A percentile compares a stretch with the other conserved stretches of the same genome.
Evolutionary conservation across 176 grass and related monocot genomes (phyloP).

Genomic region (Cocos nucifera): DNA sequence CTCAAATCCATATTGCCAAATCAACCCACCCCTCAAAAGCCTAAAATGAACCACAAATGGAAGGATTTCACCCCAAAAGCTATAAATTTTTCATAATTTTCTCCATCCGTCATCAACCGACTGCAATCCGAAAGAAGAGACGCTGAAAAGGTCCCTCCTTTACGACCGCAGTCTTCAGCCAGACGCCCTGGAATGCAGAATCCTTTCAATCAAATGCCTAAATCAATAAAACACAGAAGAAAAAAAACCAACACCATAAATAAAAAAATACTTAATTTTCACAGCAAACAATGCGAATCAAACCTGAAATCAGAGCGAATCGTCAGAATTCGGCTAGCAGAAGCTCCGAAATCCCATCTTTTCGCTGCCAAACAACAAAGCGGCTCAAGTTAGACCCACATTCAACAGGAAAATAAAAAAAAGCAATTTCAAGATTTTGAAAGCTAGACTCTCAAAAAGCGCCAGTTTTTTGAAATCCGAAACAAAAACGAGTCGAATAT

Average conservation of each 20-base stretch:
- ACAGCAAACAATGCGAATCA: background rate
- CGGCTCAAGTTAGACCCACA: background rate
- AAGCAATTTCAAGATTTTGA: no score
- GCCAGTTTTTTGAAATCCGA: no score
- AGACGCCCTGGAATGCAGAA: background rate
- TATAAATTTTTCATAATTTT: background rate
- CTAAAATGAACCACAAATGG: background rate
- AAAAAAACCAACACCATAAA: background rate
- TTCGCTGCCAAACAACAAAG: background rate
- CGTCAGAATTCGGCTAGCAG: background rate
- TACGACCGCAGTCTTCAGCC: background rate
- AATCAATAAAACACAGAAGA: background rate
- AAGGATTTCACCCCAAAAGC: background rate
- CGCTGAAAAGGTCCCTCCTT: no score
- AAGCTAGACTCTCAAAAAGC: no score
- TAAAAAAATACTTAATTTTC: background rate
- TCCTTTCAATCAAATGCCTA: background rate
- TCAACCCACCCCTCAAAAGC: background rate
- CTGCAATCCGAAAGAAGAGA: no score
- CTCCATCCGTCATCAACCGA: no score
- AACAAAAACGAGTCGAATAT: no score
- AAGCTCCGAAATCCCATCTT: background rate
- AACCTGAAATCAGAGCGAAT: background rate
- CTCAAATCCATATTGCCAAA: conserved; percentile 21
- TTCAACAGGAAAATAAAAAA: background rate